Conservation (phyloP, 2,329 filamentous ascomycete species). For the Aspergillus versicolor region DNA sequence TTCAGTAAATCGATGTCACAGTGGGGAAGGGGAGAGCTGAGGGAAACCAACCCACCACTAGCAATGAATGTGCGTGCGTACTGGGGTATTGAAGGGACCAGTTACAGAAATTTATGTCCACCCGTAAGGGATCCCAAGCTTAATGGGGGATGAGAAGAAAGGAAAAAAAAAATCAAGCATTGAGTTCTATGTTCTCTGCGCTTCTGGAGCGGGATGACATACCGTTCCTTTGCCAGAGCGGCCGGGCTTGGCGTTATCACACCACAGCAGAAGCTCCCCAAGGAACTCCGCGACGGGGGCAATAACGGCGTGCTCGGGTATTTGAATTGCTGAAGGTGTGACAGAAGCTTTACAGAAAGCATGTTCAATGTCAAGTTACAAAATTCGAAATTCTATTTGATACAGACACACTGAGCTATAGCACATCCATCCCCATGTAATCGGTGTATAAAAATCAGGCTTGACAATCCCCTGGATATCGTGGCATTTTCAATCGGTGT, state of each 20-base stretch:
- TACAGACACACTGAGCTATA: conserved; percentile 23
- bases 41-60: background rate
- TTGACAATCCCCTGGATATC: conserved; percentile 5
- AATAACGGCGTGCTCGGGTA: background rate
- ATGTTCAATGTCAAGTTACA: conserved; percentile 8
- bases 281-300: background rate
- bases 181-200: background rate
- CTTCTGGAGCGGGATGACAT: conserved; percentile 7
- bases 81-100: background rate
- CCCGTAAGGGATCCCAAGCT: background rate
- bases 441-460: conserved; percentile 16
- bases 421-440: conserved; percentile 9
- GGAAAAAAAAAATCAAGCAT: background rate
- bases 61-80: background rate
- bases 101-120: background rate
- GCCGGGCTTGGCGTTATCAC: conserved; percentile 13
- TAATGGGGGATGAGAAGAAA: background rate
- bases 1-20: conserved; percentile 19
- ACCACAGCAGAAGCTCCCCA: background rate
- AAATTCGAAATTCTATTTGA: conserved; percentile 22
- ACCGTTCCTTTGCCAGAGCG: conserved; percentile 1
- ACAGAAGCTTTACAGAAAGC: background rate
- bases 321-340: background rate
- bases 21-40: conserved; percentile 13
- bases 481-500: conserved; percentile 16